These are phyloP conservation scores for Cyanidioschyzon merolae DNA, from an alignment of 23 red algal species.

Conservation along the genomic window DNA sequence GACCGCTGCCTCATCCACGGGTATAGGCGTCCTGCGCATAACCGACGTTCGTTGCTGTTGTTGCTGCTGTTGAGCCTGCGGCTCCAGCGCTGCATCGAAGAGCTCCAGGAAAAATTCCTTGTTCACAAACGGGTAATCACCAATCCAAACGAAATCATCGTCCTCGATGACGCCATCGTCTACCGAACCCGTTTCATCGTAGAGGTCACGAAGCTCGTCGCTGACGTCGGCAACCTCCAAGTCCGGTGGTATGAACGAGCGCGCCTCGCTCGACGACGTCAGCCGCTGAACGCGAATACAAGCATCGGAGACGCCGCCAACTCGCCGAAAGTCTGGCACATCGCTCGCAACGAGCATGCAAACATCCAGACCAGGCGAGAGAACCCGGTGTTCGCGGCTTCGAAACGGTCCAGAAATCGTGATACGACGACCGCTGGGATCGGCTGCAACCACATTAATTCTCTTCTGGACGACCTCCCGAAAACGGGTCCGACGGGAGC, in stretches of 20 bases:
- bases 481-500: background rate
- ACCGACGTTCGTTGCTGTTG: no score
- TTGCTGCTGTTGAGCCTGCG: no score
- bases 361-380: background rate
- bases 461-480: conserved; percentile 11
- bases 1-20: no score
- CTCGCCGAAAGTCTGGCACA: conserved; percentile 6
- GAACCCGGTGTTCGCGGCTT: background rate
- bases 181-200: background rate
- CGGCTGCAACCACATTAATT: conserved; percentile 5
- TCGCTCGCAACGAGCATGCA: background rate
- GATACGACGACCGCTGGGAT: conserved; percentile 12
- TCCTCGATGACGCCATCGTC: background rate
- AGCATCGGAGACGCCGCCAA: conserved; percentile 7
- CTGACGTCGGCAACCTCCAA: background rate
- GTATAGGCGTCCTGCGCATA: no score
- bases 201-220: background rate
- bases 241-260: background rate
- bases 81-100: background rate
- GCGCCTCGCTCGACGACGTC: background rate
- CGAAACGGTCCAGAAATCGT: conserved; percentile 1
- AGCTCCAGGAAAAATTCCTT: conserved; percentile 10
- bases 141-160: conserved; percentile 9
- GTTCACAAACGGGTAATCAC: conserved; percentile 15
- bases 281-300: background rate